Conservation (phyloP, 2,329 filamentous ascomycete species). For the Colletotrichum lupini region DNA sequence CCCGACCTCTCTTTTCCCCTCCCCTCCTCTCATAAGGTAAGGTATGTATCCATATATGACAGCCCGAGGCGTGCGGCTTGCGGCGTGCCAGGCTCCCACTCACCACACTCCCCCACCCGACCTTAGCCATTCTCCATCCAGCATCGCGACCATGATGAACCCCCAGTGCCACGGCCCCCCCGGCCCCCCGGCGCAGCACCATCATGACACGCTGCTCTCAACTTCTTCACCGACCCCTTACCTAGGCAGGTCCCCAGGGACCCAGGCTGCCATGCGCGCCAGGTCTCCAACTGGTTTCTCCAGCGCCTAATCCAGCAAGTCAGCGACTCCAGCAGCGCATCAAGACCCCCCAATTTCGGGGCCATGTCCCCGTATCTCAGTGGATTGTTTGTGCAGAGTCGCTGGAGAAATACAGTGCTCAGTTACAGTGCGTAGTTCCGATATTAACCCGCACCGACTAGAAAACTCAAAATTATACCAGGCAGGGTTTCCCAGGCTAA, state of each 20-base stretch:
- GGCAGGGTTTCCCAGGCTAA: conserved; percentile 25
- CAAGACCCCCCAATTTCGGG: conserved; percentile 2
- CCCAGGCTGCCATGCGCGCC: background rate
- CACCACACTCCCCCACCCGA: background rate
- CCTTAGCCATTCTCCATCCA: background rate
- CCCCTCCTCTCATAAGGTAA: background rate
- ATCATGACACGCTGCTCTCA: background rate
- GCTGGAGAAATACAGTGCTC: conserved; percentile 14
- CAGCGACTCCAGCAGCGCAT: conserved; percentile 23
- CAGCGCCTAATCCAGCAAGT: conserved; percentile 15
- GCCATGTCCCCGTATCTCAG: conserved; percentile 10
- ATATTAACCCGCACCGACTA: conserved; percentile 12
- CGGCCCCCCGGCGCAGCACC: background rate
- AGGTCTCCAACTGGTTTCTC: background rate
- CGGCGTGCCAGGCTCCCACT: too few species aligned
- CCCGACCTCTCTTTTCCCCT: background rate
- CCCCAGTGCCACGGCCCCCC: background rate
- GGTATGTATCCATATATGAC: too few species aligned
- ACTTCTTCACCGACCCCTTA: conserved; percentile 14
- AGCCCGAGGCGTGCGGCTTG: too few species aligned
- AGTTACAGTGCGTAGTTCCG: conserved; percentile 2
- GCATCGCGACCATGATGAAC: background rate
- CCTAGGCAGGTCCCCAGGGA: background rate
- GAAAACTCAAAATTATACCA: conserved; percentile 34
- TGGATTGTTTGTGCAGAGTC: background rate